These are phyloP conservation scores for Lactifluus hygrophoroides DNA, from an alignment of 768 basidiomycete genomes.

Conservation along the genomic window DNA sequence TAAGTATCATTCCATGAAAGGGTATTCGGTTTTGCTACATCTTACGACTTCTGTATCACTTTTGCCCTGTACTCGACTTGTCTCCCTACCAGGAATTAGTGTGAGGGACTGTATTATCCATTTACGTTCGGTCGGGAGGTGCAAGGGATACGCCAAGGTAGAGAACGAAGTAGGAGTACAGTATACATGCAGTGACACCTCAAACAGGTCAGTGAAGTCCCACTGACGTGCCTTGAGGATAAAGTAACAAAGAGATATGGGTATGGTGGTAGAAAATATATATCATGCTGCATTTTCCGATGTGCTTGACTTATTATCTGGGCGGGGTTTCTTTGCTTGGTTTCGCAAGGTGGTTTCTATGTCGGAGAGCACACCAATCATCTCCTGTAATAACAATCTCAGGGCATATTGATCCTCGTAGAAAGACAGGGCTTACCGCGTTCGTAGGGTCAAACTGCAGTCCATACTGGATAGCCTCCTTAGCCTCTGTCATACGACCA, in stretches of 20 bases:
- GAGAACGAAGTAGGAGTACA: not conserved
- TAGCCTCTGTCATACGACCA: slow-evolving; percentile 59
- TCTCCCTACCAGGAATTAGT: not conserved
- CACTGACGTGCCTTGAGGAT: not conserved
- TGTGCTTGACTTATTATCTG: not conserved
- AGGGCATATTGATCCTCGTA: not conserved
- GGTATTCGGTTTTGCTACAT: not conserved
- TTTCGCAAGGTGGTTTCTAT: slow-evolving; percentile 16
- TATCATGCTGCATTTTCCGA: slow-evolving; percentile 4
- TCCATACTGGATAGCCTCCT: slow-evolving; percentile 74
- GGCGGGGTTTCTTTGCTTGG: slow-evolving; percentile 6
- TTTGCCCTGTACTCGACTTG: not conserved
- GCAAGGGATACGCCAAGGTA: not conserved
- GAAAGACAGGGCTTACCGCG: slow-evolving; percentile 30
- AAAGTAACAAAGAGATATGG: not conserved
- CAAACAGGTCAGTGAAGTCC: not conserved
- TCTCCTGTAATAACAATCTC: slow-evolving; percentile 12
- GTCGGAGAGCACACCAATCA: slow-evolving; percentile 16
- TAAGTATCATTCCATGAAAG: not conserved
- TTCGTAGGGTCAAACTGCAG: slow-evolving; percentile 76
- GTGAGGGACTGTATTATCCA: too few relatives aligned
- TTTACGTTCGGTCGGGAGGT: not conserved
- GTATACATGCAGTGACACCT: not conserved
- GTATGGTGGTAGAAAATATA: not conserved
- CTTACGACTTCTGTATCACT: not conserved